Evolutionary conservation across 2,329 filamentous ascomycete genomes (phyloP), one percentile per base, ranked within the genome.

Genomic region (Tolypocladium pustulatum): DNA sequence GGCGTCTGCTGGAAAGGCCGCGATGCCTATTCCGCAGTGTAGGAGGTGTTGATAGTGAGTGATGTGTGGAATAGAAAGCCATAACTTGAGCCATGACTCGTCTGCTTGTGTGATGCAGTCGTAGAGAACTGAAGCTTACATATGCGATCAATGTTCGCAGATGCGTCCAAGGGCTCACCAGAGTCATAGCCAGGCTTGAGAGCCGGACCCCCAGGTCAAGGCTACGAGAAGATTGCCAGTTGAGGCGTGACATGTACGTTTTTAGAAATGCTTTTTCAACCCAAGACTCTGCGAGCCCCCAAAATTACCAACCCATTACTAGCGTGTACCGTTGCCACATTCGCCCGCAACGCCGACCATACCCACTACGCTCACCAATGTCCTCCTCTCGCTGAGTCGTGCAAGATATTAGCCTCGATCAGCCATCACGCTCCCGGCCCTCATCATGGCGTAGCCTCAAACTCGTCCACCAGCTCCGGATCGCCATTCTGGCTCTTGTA

Each of bases 401-500:
- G 30, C 17, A 32, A 27, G n/a, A n/a, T n/a, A n/a, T n/a, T n/a
- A n/a, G n/a, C n/a, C n/a, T n/a, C n/a, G n/a, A n/a, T n/a, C n/a
- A 12, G 49, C 5, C 10, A 9, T 22, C 49, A 3, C 30, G 49
- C 20, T 10, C 8, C 55, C 54, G 38, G 30, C n/a, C 40, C 37
- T 9, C 12, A 27, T 63, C 56, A 68, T 30, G 71, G 69, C 58
- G 71, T 72, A 12, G 78, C 72, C 67, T 81, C 79, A 62, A 76
- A 75, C 66, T 82, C 79, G 41, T 81, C 78, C 13, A 71, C 75
- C 13, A 71, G 65, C 20, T 62, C 67, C 30, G 67, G 67, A 51
- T 63, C 60, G 5, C 58, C 56, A 56, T 64, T 65, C 25, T 71
- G 68, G 30, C 69, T 67, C 62, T 67, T 85, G 67, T 94, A 86